These are phyloP conservation scores for Exutisphaerella laricina DNA, from an alignment of 2,329 filamentous ascomycete species.

Conservation along the genomic window DNA sequence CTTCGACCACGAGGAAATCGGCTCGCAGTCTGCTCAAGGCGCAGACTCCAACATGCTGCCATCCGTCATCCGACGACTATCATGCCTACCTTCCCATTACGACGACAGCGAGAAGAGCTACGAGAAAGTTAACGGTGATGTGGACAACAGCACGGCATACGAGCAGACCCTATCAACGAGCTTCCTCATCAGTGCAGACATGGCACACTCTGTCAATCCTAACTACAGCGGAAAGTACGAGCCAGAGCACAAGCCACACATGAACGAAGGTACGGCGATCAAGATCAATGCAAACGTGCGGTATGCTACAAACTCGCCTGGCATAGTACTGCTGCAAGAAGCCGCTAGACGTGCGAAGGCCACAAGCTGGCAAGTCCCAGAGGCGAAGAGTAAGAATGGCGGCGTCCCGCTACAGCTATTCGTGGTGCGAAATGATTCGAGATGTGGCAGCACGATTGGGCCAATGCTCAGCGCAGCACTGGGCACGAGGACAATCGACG, in stretches of 20 bases:
- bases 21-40: conserved; percentile 85
- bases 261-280: conserved; percentile 95
- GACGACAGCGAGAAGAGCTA: conserved; percentile 59
- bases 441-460: conserved; percentile 93
- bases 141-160: conserved; percentile 72
- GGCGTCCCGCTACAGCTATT: conserved; percentile 90
- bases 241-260: conserved; percentile 79
- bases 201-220: conserved; percentile 94
- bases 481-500: conserved; percentile 80
- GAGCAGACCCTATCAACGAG: conserved; percentile 88
- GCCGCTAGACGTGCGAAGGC: conserved; percentile 59
- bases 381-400: conserved; percentile 45
- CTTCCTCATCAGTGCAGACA: conserved; percentile 93
- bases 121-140: conserved; percentile 51
- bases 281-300: conserved; percentile 98
- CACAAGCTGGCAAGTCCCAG: conserved; percentile 28
- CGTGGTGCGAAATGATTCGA: conserved; percentile 90
- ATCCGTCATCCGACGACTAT: conserved; percentile 77
- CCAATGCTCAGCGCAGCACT: conserved; percentile 89
- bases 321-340: conserved; percentile 88
- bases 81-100: conserved; percentile 62
- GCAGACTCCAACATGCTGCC: conserved; percentile 90
- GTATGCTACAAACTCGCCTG: conserved; percentile 93
- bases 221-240: conserved; percentile 95
- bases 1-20: conserved; percentile 98